phyloP scores from a whole-genome alignment of 768 basidiomycete species.

The Coprinopsis sp. region DNA sequence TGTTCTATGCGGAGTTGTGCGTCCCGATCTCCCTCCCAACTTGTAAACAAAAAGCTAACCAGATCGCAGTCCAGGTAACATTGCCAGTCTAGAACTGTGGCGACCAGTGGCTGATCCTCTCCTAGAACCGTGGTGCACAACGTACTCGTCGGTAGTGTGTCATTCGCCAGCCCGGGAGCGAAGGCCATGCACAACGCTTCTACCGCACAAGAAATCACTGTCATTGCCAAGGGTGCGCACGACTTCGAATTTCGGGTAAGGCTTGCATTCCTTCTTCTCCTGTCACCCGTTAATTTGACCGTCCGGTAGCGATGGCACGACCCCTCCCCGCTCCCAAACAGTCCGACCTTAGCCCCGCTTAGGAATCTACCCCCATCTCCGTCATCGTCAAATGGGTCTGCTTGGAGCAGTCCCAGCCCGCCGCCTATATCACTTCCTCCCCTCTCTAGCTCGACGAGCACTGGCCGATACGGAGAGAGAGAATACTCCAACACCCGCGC shows the following conservation, averaged over 20 bases:
- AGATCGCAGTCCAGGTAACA: slow-evolving; percentile 23
- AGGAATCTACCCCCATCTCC: slow-evolving; percentile 25
- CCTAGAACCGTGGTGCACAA: slow-evolving; percentile 67
- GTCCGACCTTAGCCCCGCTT: slow-evolving; percentile 30
- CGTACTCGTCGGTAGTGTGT: slow-evolving; percentile 72
- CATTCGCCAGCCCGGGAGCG: slow-evolving; percentile 68
- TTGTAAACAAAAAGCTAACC: slow-evolving; percentile 1
- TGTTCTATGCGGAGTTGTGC: slow-evolving; percentile 67
- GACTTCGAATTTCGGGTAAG: slow-evolving; percentile 53
- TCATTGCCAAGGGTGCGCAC: slow-evolving; percentile 56
- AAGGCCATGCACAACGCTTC: slow-evolving; percentile 79
- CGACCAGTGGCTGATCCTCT: slow-evolving; percentile 4
- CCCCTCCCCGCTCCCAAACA: slow-evolving; percentile 57
- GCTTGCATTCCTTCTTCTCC: slow-evolving; percentile 1
- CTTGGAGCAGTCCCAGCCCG: slow-evolving; percentile 19
- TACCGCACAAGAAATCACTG: slow-evolving; percentile 76
- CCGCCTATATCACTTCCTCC: neutral
- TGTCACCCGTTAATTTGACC: slow-evolving; percentile 2
- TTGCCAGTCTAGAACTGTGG: neutral
- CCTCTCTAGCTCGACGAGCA: neutral
- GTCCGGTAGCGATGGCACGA: slow-evolving; percentile 59
- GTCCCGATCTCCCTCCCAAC: slow-evolving; percentile 22
- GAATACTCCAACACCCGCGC: slow-evolving; percentile 1
- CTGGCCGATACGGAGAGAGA: neutral
- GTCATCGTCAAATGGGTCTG: slow-evolving; percentile 17